Evolutionary conservation across 305 asterid genomes (phyloP).

Genomic region (Euphrasia arctica): DNA sequence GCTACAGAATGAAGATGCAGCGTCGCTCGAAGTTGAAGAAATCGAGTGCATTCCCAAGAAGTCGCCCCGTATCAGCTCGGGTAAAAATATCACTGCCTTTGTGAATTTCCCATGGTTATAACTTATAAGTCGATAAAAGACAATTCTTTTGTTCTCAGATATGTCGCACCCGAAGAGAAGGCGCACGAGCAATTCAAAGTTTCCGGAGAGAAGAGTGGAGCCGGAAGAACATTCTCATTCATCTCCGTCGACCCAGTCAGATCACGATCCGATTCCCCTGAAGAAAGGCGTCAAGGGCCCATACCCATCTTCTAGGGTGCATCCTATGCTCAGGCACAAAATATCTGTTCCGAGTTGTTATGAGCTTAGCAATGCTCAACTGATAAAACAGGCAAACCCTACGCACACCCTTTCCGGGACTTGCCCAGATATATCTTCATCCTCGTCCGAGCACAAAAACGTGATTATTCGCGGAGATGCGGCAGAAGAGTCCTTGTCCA

Average conservation of each 20-base stretch:
- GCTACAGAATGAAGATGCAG: slow-evolving; percentile 37
- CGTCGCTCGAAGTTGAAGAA: slow-evolving; percentile 38
- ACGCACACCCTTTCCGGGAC: slow-evolving; percentile 26
- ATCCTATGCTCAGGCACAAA: slow-evolving; percentile 45
- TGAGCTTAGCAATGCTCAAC: slow-evolving; percentile 28
- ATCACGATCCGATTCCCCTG: slow-evolving; percentile 41
- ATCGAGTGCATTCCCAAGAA: slow-evolving; percentile 37
- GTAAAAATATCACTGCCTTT: slow-evolving; percentile 18
- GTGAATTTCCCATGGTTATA: too few relatives aligned
- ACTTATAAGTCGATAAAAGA: neutral
- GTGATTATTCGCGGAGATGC: slow-evolving; percentile 22
- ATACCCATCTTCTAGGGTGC: slow-evolving; percentile 35
- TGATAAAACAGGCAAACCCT: slow-evolving; percentile 24
- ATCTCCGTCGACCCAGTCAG: slow-evolving; percentile 65
- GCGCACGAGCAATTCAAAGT: slow-evolving; percentile 43
- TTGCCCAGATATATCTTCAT: slow-evolving; percentile 25
- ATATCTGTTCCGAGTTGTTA: slow-evolving; percentile 27
- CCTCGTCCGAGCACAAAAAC: slow-evolving; percentile 26
- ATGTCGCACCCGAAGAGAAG: slow-evolving; percentile 71
- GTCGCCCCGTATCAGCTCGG: slow-evolving; percentile 39
- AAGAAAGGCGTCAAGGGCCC: slow-evolving; percentile 37
- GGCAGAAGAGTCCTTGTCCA: slow-evolving; percentile 31
- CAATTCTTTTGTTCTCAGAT: slow-evolving; percentile 32
- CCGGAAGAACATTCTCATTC: slow-evolving; percentile 48
- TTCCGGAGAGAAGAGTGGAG: slow-evolving; percentile 36